Conservation (phyloP, 2,329 filamentous ascomycete genomes). For the Emericellopsis atlantica region DNA sequence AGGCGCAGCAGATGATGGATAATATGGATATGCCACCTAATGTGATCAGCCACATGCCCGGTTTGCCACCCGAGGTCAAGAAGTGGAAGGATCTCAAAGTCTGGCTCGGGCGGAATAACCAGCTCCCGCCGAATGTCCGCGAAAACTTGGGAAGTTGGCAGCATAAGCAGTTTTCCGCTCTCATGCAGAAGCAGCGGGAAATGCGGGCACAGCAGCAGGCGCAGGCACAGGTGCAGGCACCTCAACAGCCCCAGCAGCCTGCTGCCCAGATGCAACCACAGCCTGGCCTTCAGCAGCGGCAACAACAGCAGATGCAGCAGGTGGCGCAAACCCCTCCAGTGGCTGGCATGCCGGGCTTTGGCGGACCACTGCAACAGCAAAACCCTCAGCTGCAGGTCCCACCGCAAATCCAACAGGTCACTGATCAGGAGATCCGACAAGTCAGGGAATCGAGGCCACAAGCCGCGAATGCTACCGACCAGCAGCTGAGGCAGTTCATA, state of each 20-base stretch:
- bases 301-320: slow-evolving; percentile 7
- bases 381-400: slow-evolving; percentile 6
- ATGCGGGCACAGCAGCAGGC: slow-evolving; percentile 8
- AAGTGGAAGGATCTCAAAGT: slow-evolving; percentile 34
- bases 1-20: slow-evolving; percentile 30
- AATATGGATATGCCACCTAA: slow-evolving; percentile 30
- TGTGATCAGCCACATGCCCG: slow-evolving; percentile 11
- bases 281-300: slow-evolving; percentile 8
- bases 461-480: slow-evolving; percentile 16
- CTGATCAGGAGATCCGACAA: slow-evolving; percentile 18
- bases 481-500: slow-evolving; percentile 17
- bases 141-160: slow-evolving; percentile 21
- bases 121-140: slow-evolving; percentile 16
- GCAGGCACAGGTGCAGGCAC: not conserved
- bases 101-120: slow-evolving; percentile 25
- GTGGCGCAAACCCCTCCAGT: slow-evolving; percentile 2
- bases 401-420: slow-evolving; percentile 8
- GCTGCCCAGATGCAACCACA: slow-evolving; percentile 2
- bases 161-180: slow-evolving; percentile 23
- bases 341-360: too few species aligned
- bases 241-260: too few species aligned
- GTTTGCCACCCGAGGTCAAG: slow-evolving; percentile 28
- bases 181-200: slow-evolving; percentile 13
- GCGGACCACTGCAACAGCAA: slow-evolving; percentile 4
- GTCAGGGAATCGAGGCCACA: slow-evolving; percentile 12